Percentiles rank a stretch among this genome's conserved stretches.
Evolutionary conservation across 441 rosid genomes (phyloP).

Genomic region (Oxalis stricta): DNA sequence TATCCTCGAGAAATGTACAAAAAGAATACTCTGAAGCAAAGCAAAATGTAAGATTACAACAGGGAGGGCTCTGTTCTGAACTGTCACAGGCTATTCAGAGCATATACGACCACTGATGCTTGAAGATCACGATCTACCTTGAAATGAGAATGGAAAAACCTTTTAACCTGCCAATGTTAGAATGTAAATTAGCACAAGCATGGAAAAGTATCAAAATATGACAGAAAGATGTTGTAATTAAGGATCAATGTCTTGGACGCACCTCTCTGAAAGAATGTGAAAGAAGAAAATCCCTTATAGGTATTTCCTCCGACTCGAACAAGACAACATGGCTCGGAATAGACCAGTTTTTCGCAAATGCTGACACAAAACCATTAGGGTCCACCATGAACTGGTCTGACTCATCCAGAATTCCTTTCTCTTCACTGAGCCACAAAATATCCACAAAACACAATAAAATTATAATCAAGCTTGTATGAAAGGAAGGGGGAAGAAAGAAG

Average conservation of each 20-base stretch:
- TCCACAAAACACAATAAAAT: conserved; percentile 7
- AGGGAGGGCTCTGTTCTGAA: not conserved
- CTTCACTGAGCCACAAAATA: conserved; percentile 34
- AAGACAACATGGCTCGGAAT: conserved; percentile 60
- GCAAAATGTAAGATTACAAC: not conserved
- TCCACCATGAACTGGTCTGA: conserved; percentile 60
- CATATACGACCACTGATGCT: conserved; percentile 54
- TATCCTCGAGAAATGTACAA: not conserved
- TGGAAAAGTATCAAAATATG: not conserved
- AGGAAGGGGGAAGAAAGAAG: conserved; percentile 3
- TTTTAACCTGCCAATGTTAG: conserved; percentile 26
- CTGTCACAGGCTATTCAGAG: conserved; percentile 11
- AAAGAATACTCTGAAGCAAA: not conserved
- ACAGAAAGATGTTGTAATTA: not conserved
- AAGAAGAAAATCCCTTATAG: conserved; percentile 36
- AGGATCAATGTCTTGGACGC: conserved; percentile 1
- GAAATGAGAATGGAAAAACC: conserved; percentile 85
- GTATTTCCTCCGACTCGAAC: conserved; percentile 53
- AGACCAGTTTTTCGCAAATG: conserved; percentile 46
- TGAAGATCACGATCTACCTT: conserved; percentile 82
- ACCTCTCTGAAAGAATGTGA: conserved; percentile 66
- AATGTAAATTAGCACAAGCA: not conserved
- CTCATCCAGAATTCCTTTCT: conserved; percentile 43
- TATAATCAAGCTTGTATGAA: not conserved
- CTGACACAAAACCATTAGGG: conserved; percentile 43